Base-by-base conservation (phyloP, 2,329 filamentous ascomycete species). In the Teratosphaeria gauchensis region DNA sequence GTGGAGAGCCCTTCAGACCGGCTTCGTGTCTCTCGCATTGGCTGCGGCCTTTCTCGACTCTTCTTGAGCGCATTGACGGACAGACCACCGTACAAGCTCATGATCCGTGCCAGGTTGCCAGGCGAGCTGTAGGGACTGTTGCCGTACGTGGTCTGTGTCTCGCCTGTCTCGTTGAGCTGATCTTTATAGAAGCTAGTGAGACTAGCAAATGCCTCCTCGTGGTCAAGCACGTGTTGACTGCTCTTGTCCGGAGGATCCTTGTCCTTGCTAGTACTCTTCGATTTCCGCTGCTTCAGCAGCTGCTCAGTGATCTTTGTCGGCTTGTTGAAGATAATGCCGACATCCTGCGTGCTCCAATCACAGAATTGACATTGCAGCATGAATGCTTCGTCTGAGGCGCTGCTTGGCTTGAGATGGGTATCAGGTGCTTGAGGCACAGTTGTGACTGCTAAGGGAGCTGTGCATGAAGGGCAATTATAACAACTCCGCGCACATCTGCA, bases 401-500 rank as follows among this genome's bases (percentile, higher is more conserved):
- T 63, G 16, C 53, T 54, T 2, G 66, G 66, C 56, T 60, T 63
- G 42, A 68, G 58, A 56, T 30, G 28, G 12, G 21, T 54, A 16
- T 58, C 54, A 24, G 59, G 48, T 54, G 78, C 71, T 38, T 80
- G 77, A 57, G 91, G 87, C 61, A 92, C 75, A 21, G 85, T 84
- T 56, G 85, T 88, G 56, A 94, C 85, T 21, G 85, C 81, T 48
- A 97, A 81, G 12, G 90, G 88, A 0, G 90, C 85, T 31, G 89
- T 85, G 73, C 94, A 99, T 63, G 92, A 79, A 0, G 94, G 94
- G 67, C 94, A 99, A 71, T 95, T 90, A 77, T 94, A 97, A 75
- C 94, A 99, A 71, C 92, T 96, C 64, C 94, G 83, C 19, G 90
- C 92, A 72, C 94, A 71, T 64, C 70, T 74, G 56, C 24, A n/a